phyloP scores from a whole-genome alignment of 768 basidiomycete genomes.

The Chiua virens region DNA sequence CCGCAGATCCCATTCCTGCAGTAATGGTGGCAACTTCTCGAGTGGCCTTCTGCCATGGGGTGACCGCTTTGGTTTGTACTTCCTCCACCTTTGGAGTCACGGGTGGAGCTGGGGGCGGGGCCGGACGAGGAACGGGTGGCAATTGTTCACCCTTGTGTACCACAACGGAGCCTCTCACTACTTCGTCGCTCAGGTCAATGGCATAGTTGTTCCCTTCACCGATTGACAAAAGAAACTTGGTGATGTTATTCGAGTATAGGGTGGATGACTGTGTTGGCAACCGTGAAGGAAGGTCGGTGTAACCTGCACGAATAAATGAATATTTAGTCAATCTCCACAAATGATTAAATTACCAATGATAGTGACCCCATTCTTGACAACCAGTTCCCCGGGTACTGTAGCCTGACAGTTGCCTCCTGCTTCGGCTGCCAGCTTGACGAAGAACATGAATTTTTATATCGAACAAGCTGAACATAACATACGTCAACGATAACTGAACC shows the following conservation, averaged over 20 bases:
- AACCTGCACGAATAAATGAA: slow-evolving; percentile 45
- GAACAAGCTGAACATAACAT: slow-evolving; percentile 7
- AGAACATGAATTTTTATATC: slow-evolving; percentile 13
- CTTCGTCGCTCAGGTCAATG: slow-evolving; percentile 80
- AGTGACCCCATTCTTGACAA: slow-evolving; percentile 72
- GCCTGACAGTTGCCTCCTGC: slow-evolving; percentile 88
- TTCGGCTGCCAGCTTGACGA: slow-evolving; percentile 60
- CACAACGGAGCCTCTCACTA: slow-evolving; percentile 78
- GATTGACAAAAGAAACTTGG: slow-evolving; percentile 84
- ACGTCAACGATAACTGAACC: slow-evolving; percentile 85
- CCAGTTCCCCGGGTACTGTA: slow-evolving; percentile 74
- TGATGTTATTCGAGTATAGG: slow-evolving; percentile 88
- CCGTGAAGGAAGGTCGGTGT: slow-evolving; percentile 84
- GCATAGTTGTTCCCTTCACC: slow-evolving; percentile 60
- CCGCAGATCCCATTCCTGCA: slow-evolving; percentile 68
- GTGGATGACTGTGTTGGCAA: slow-evolving; percentile 88
- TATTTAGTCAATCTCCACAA: slow-evolving; percentile 1
- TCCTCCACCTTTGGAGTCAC: slow-evolving; percentile 49
- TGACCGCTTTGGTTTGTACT: slow-evolving; percentile 55
- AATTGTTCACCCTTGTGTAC: slow-evolving; percentile 66
- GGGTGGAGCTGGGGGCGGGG: slow-evolving; percentile 60
- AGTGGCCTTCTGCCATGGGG: slow-evolving; percentile 82
- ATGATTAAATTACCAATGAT: slow-evolving; percentile 57
- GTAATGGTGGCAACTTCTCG: slow-evolving; percentile 75
- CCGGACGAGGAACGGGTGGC: slow-evolving; percentile 65